Evolutionary conservation across 2,329 filamentous ascomycete species (phyloP), one percentile per base, ranked within the genome.

Genomic region (Aspergillus awamori): DNA sequence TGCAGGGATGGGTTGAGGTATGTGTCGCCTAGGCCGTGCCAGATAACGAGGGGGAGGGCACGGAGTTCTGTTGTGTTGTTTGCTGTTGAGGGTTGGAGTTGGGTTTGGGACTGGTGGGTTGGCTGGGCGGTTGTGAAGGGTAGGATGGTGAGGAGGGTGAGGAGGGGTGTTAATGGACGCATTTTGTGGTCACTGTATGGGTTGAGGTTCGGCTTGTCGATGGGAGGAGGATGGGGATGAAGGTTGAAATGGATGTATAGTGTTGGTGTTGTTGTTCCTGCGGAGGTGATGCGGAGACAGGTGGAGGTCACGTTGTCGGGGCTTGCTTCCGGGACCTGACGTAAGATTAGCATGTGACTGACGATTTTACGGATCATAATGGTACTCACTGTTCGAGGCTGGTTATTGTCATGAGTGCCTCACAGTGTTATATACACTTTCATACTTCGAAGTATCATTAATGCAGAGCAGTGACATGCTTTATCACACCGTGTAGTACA

Each of bases 1-100:
- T 86, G 84, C 58, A 98, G 83, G 60, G 93, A 93, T 1, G 93
- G 88, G 65, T 87, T 86, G 56, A 87, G 85, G 79, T 88, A 96
- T 75, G 88, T 73, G 65, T 81, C 79, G 67, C 86, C 86, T n/a
- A 89, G 80, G 60, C 87, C 95, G 77, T 99, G 95, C 95, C 95
- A 99, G 79, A 99, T 91, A 62, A 99, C 85, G 38, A 99, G 83
- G 0, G 95, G 95, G 30, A 97, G 85, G 3, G 91, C 92, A 53
- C 68, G 69, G 48, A 65, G 61, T 28, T 74, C 63, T 58, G 67
- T 51, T 17, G 47, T 62, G 43, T 67, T 74, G 52, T 60, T 69
- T 59, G 43, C 15, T 11, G 41, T 45, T 20, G 4, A 11, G 36
- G 24, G 38, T 55, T 20, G 20, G 20, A 8, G 28, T 30, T 30